Base-by-base conservation (phyloP, 805 yeast species). In the Ogataea zsoltii region DNA sequence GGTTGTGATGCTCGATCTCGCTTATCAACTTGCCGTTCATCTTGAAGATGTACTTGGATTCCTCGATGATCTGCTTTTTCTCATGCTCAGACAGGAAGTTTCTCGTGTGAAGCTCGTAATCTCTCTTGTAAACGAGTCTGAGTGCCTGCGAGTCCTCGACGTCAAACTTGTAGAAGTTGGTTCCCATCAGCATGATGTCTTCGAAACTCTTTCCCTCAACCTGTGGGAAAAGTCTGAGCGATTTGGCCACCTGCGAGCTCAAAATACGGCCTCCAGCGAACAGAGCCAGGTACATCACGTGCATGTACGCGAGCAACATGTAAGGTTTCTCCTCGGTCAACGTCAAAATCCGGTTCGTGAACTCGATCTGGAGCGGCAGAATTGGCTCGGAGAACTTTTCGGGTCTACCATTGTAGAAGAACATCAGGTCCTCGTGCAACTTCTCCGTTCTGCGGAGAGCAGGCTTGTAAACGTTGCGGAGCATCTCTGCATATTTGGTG, bases 261-360 rank as follows among this genome's bases (percentile, higher is more conserved):
- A 88, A 75, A 28, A 88, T 72, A 51, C 82, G 73, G 14, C 95
- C 96, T 41, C 96, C 96, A 2, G 96, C 96, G 69, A 88, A 88
- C 41, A 88, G 74, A 0, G 94, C 96, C 59, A 88, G 68, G 66
- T 88, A 88, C 80, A 88, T 75, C 38, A 86, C 94, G 62, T 88
- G 96, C 70, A 88, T 79, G 64, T 88, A 88, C 4, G 96, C 94
- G 38, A 88, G 70, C 30, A 88, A 65, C 16, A 86, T 65, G 54
- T 85, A 79, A 7, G 96, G 96, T 58, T 83, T 82, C 36, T 76
- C 81, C 34, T 59, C 60, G 29, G 85, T 76, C 7, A 72, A 74
- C 38, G 67, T 61, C 31, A 70, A 66, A 45, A 88, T 85, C 60
- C 84, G 89, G 31, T 82, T 63, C 25, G 74, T 75, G 56, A 83